Evolutionary conservation across 805 yeast species (phyloP), one percentile per base, ranked within the genome.

Genomic region (Saccharomycopsis schoenii): DNA sequence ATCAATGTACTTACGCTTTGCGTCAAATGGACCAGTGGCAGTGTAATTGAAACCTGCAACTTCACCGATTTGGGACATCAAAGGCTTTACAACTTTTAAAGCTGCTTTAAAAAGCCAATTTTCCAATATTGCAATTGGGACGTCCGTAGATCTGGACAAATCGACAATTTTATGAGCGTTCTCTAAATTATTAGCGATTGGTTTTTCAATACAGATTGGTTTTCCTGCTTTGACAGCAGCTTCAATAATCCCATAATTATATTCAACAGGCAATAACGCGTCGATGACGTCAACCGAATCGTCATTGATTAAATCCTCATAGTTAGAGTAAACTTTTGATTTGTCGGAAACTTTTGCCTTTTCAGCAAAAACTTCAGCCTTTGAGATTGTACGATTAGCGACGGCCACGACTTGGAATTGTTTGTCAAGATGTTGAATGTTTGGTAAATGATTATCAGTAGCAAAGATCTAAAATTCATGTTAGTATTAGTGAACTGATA

Each of bases 231-330:
- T 79, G 60, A 89, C 76, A 1, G 96, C 96, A 66, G 80, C 78
- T 68, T 83, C 78, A 40, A 91, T 86, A 1, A 84, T 84, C 47
- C 77, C 83, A 55, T 83, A 75, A 71, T 90, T 93, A 76, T 73
- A 80, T 71, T 90, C 93, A 1, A 85, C 96, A n/a, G 98, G 98
- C 59, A 93, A 80, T 64, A 92, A 77, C 1, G 90, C 96, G 70
- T 93, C 97, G 36, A 93, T 80, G 37, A 85, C 80, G 63, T 88
- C 94, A 54, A 91, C 81, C 0, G 80, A 72, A n/a, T 83, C 77
- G 69, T 88, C 91, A 52, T 74, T 72, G 67, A 91, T 76, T 17
- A 88, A 80, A n/a, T 76, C 83, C 54, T 88, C 94, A 59, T 88
- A 69, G 24, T 77, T 69, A 60, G 83, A 84, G 69, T 79, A 84